Percentiles rank a stretch among this genome's conserved stretches.
These are phyloP conservation scores for Aspergillus tanneri DNA, from an alignment of 2,329 filamentous ascomycete genomes.

Conservation along the genomic window DNA sequence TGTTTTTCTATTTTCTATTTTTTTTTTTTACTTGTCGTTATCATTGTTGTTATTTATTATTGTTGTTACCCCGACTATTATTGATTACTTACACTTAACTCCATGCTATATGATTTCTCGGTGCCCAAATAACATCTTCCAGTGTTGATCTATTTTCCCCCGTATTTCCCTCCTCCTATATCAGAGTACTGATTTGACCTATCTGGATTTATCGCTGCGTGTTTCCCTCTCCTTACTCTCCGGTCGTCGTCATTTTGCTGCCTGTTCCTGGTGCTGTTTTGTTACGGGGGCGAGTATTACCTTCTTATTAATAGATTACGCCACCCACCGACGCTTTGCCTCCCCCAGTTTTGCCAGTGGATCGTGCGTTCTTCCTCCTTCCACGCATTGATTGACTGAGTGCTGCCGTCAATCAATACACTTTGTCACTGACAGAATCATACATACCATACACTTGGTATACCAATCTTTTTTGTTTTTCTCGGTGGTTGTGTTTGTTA, in stretches of 20 bases:
- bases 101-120: too few relatives aligned
- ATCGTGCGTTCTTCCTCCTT: slow-evolving; percentile 11
- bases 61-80: background rate
- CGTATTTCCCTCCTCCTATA: slow-evolving; percentile 3
- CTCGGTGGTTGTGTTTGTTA: too few relatives aligned
- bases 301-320: slow-evolving; percentile 26
- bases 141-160: background rate
- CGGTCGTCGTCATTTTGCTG: slow-evolving; percentile 3
- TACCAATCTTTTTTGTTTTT: too few relatives aligned
- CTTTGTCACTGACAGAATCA: too few relatives aligned
- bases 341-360: slow-evolving; percentile 12
- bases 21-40: slow-evolving; percentile 3
- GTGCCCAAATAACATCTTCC: slow-evolving; percentile 1
- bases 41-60: slow-evolving; percentile 1
- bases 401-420: background rate
- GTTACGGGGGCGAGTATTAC: background rate
- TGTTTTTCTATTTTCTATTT: background rate
- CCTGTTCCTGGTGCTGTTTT: slow-evolving; percentile 7
- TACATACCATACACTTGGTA: too few relatives aligned
- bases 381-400: background rate
- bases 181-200: too few relatives aligned
- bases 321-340: slow-evolving; percentile 18
- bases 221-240: slow-evolving; percentile 13
- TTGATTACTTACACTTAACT: too few relatives aligned
- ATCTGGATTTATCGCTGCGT: slow-evolving; percentile 17